Evolutionary conservation across 1,284 basidiomycete species (phyloP).

Genomic region (Trametes versicolor): DNA sequence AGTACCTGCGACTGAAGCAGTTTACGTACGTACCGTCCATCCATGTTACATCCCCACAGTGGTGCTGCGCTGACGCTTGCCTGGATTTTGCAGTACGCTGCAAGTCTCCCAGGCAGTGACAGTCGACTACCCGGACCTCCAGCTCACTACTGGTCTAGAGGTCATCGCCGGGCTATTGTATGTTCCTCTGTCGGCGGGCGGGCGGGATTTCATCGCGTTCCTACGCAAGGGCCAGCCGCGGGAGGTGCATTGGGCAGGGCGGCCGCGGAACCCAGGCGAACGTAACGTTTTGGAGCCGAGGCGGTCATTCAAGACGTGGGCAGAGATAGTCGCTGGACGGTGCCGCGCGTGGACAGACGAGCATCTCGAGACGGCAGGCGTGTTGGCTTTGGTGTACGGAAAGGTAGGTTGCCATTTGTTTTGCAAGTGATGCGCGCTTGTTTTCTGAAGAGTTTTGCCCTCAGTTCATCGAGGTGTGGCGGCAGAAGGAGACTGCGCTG

Average conservation of each 20-base stretch:
- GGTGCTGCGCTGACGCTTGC: neutral
- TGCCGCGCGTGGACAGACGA: slow-evolving; percentile 87
- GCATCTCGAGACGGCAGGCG: slow-evolving; percentile 87
- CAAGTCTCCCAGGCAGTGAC: slow-evolving; percentile 78
- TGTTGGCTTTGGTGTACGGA: slow-evolving; percentile 86
- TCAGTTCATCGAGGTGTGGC: slow-evolving; percentile 89
- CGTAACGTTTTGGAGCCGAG: slow-evolving; percentile 71
- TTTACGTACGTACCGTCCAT: slow-evolving; percentile 59
- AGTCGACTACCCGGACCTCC: slow-evolving; percentile 81
- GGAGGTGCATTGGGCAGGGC: slow-evolving; percentile 84
- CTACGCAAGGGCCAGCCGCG: slow-evolving; percentile 81
- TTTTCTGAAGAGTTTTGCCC: neutral
- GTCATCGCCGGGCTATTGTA: slow-evolving; percentile 84
- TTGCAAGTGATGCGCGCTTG: neutral
- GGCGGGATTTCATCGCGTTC: slow-evolving; percentile 86
- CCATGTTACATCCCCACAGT: no score
- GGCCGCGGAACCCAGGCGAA: slow-evolving; percentile 65
- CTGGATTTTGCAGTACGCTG: slow-evolving; percentile 50
- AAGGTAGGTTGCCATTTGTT: slow-evolving; percentile 53
- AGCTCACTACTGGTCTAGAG: slow-evolving; percentile 73
- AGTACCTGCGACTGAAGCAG: slow-evolving; percentile 85
- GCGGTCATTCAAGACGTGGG: slow-evolving; percentile 87
- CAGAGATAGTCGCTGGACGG: slow-evolving; percentile 78
- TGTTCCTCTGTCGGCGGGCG: slow-evolving; percentile 78
- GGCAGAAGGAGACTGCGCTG: slow-evolving; percentile 85